phyloP scores from a whole-genome alignment of 768 basidiomycete species.

The Daedaleopsis nitida region DNA sequence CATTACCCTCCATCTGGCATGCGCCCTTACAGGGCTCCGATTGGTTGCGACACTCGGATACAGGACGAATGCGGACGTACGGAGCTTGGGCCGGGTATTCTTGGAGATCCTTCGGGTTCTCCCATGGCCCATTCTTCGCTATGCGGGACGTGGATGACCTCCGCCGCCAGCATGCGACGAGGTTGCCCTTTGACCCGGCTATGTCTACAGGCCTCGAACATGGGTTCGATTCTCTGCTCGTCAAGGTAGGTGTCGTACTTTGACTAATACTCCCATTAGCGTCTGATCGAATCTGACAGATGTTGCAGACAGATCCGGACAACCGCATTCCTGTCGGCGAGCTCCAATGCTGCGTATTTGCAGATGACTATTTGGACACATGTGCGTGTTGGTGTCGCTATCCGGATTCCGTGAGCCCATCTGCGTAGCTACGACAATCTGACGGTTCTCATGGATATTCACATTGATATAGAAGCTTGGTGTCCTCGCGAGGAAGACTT shows the following conservation, averaged over 20 bases:
- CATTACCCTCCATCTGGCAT: slow-evolving; percentile 34
- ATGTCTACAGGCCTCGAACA: neutral
- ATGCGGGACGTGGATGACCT: neutral
- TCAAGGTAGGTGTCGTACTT: neutral
- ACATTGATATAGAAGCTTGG: neutral
- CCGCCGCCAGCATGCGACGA: neutral
- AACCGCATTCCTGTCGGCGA: neutral
- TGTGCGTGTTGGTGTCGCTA: neutral
- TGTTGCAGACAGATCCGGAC: neutral
- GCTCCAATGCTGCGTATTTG: too few relatives aligned
- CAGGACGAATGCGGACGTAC: slow-evolving; percentile 50
- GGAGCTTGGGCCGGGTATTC: slow-evolving; percentile 49
- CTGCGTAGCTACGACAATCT: too few relatives aligned
- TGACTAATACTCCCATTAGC: neutral
- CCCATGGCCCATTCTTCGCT: neutral
- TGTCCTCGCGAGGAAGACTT: neutral
- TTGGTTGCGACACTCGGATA: slow-evolving; percentile 41
- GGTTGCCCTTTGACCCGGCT: neutral
- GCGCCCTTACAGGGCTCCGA: slow-evolving; percentile 46
- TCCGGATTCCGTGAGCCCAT: neutral
- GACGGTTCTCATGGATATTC: neutral
- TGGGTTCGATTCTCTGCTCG: neutral
- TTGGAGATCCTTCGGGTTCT: slow-evolving; percentile 40
- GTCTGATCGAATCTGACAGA: neutral
- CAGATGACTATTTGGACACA: neutral